A percentile compares a stretch with the other conserved stretches of the same genome.
Evolutionary conservation across 495 filamentous ascomycete genomes (phyloP).

Genomic region (Talaromyces liani): DNA sequence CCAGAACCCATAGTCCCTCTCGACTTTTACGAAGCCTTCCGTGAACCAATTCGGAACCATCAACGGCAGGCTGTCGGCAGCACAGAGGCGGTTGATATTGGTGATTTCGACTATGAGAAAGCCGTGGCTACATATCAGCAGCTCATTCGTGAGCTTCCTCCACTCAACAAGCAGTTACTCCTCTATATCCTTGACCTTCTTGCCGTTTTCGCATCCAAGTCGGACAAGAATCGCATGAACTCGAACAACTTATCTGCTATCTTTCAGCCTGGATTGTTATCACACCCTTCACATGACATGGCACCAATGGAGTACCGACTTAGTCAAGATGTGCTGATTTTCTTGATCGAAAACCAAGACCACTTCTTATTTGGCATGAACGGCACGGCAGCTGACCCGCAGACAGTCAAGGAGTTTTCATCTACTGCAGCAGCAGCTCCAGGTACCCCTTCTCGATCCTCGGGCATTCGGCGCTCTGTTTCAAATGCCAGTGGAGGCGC

Average conservation of each 20-base stretch:
- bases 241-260: conserved; percentile 94
- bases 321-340: conserved; percentile 95
- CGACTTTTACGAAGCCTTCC: conserved; percentile 86
- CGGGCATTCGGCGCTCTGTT: conserved; percentile 60
- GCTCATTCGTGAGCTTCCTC: conserved; percentile 86
- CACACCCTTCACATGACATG: conserved; percentile 93
- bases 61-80: conserved; percentile 65
- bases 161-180: conserved; percentile 88
- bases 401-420: conserved; percentile 79
- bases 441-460: conserved; percentile 41
- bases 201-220: conserved; percentile 95
- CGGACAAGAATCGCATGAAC: conserved; percentile 94
- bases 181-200: conserved; percentile 97
- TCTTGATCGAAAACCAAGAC: conserved; percentile 94
- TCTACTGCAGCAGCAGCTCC: conserved; percentile 51
- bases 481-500: conserved; percentile 83
- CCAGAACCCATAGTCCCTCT: conserved; percentile 93
- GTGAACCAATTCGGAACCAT: conserved; percentile 73
- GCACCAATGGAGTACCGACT: conserved; percentile 84
- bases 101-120: conserved; percentile 61
- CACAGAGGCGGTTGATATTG: conserved; percentile 35
- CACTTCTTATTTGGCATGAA: conserved; percentile 91
- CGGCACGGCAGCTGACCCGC: conserved; percentile 80
- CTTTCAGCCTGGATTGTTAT: conserved; percentile 94
- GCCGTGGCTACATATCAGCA: conserved; percentile 81